phyloP scores from a whole-genome alignment of 768 basidiomycete genomes.

The Hericium coralloides region DNA sequence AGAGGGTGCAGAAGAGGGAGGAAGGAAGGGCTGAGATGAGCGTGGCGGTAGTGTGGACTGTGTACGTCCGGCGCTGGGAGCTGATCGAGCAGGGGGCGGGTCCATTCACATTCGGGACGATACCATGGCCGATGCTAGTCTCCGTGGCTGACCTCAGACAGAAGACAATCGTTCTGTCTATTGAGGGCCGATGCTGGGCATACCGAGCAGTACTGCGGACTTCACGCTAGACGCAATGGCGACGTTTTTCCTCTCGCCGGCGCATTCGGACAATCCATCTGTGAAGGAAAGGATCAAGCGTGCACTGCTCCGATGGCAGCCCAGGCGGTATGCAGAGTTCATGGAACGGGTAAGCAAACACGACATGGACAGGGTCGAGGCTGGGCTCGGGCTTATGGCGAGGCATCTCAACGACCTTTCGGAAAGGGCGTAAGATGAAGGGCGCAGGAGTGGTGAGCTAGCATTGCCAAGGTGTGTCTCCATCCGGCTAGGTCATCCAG shows the following conservation, averaged over 20 bases:
- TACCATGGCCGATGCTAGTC: slow-evolving; percentile 90
- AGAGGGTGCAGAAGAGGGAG: slow-evolving; percentile 19
- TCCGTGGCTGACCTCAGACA: too few relatives aligned
- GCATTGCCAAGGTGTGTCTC: too few relatives aligned
- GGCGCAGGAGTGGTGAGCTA: too few relatives aligned
- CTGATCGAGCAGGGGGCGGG: slow-evolving; percentile 38
- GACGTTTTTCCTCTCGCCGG: slow-evolving; percentile 52
- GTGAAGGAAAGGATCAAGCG: slow-evolving; percentile 57
- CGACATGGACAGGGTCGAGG: slow-evolving; percentile 47
- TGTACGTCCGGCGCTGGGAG: slow-evolving; percentile 32
- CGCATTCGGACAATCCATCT: slow-evolving; percentile 49
- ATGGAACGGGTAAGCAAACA: slow-evolving; percentile 40
- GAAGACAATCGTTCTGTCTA: too few relatives aligned
- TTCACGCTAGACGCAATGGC: slow-evolving; percentile 43
- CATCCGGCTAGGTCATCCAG: too few relatives aligned
- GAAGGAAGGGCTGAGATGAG: slow-evolving; percentile 36
- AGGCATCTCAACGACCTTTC: slow-evolving; percentile 26
- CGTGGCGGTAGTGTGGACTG: slow-evolving; percentile 23
- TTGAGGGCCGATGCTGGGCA: slow-evolving; percentile 28
- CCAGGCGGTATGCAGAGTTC: slow-evolving; percentile 61
- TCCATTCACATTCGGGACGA: slow-evolving; percentile 44
- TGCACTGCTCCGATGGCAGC: slow-evolving; percentile 74
- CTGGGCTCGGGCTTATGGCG: slow-evolving; percentile 58
- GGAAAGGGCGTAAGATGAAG: too few relatives aligned
- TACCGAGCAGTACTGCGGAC: slow-evolving; percentile 34